Conservation (phyloP, 345 rosid species). For the Geranium rotundifolium region DNA sequence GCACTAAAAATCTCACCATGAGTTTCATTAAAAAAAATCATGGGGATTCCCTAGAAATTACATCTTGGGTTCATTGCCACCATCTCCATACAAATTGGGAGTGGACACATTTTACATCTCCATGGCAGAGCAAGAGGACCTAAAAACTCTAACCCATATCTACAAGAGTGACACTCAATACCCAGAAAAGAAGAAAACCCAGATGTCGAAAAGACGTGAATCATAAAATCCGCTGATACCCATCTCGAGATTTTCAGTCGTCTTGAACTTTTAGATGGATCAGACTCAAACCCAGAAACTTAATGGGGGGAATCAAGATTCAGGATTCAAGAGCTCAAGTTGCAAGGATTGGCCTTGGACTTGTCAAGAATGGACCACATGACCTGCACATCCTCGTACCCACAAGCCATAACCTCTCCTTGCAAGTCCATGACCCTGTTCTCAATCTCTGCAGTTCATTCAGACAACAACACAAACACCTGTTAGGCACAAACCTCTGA, state of each 20-base stretch:
- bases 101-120: not conserved
- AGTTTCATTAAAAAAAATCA: not conserved
- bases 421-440: conserved; percentile 55
- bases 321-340: conserved; percentile 27
- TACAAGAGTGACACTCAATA: not conserved
- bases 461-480: not conserved
- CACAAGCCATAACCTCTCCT: conserved; percentile 92
- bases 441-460: conserved; percentile 36
- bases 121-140: not conserved
- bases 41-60: not conserved
- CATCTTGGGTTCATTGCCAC: not conserved
- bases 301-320: not conserved
- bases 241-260: no score
- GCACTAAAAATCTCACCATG: not conserved
- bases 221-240: no score
- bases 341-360: conserved; percentile 49
- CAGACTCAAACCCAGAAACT: no score
- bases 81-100: not conserved
- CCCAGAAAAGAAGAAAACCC: not conserved
- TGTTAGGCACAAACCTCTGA: not conserved
- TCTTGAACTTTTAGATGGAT: no score
- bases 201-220: not conserved
- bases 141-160: not conserved
- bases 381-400: conserved; percentile 81
- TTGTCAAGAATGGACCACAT: conserved; percentile 98